Evolutionary conservation across 176 grass and related monocot genomes (phyloP), one percentile per base, ranked within the genome.

Genomic region (Aegilops sharonensis): DNA sequence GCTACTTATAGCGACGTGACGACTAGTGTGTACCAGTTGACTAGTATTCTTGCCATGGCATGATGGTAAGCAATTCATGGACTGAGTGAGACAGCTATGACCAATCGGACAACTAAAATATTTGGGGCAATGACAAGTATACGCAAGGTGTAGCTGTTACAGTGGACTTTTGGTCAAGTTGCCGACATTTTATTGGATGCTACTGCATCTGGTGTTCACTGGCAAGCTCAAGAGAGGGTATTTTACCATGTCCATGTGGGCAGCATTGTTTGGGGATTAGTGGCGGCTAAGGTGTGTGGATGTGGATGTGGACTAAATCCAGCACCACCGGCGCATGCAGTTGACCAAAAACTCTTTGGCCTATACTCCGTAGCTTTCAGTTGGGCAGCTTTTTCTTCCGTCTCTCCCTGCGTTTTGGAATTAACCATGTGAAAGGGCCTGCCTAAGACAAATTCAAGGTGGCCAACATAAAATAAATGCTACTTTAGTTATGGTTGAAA

Each of bases 1-100:
- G 17, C 3, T 84, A 84, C 37, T 84, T 84, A 48, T 84, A 75
- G 70, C n/a, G 5, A 45, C 6, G 11, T 48, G 69, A n/a, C 69
- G 69, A 39, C 69, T 21, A 23, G 25, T 48, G 35, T 42, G 34
- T 2, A 75, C 10, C 14, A 9, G 70, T 63, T 64, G 56, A 31
- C 81, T 83, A 9, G 56, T 0, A 34, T 39, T 54, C 32, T 39
- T 54, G 32, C 32, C 17, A 70, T 59, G 81, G 5, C 43, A 39
- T 39, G 36, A 69, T 57, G 80, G 8, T 15, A 11, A 29, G 20
- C 17, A 57, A 18, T 18, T 18, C 20, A 34, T 23, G 67, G 2
- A 71, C n/a, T 18, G 54, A 23, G 12, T n/a, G 47, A 59, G 61
- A 83, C 18, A 82, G 67, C n/a, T 39, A 17, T 20, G 25, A 18